phyloP scores from a whole-genome alignment of 495 filamentous ascomycete genomes.

The Neurospora sp. region DNA sequence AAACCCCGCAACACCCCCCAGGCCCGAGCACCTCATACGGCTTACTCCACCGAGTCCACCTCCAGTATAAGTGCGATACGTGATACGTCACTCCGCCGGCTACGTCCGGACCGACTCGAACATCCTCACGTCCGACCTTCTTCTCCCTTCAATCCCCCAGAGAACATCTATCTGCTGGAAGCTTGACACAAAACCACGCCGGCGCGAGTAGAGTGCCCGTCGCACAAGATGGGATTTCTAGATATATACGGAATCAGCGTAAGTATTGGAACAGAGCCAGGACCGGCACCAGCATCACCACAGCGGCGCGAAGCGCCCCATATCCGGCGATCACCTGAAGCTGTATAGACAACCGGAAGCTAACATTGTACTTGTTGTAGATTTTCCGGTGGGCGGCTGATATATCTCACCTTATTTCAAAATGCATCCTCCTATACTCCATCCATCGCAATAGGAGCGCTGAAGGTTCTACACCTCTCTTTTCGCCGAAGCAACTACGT shows the following conservation, averaged over 20 bases:
- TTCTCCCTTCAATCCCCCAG: not conserved
- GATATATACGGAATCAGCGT: not conserved
- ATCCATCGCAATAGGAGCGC: slow-evolving; percentile 83
- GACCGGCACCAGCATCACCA: not conserved
- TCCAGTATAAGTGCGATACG: not conserved
- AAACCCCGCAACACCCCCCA: not conserved
- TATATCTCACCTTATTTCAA: slow-evolving; percentile 71
- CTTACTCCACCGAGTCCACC: not conserved
- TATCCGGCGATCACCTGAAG: not conserved
- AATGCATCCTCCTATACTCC: slow-evolving; percentile 80
- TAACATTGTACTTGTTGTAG: slow-evolving; percentile 26
- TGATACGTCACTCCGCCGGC: not conserved
- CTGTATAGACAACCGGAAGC: not conserved
- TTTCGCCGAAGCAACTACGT: not conserved
- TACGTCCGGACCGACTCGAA: not conserved
- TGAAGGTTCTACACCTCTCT: slow-evolving; percentile 51
- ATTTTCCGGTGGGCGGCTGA: slow-evolving; percentile 75
- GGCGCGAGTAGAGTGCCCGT: not conserved
- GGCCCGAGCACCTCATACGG: not conserved
- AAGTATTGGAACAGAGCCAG: not conserved
- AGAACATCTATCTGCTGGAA: not conserved
- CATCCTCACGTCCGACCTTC: not conserved
- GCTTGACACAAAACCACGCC: not conserved
- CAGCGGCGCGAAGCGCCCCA: not conserved
- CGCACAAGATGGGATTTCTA: not conserved